Evolutionary conservation across 2,329 filamentous ascomycete genomes (phyloP), one percentile per base, ranked within the genome.

Genomic region (Penicillium sclerotigenum): DNA sequence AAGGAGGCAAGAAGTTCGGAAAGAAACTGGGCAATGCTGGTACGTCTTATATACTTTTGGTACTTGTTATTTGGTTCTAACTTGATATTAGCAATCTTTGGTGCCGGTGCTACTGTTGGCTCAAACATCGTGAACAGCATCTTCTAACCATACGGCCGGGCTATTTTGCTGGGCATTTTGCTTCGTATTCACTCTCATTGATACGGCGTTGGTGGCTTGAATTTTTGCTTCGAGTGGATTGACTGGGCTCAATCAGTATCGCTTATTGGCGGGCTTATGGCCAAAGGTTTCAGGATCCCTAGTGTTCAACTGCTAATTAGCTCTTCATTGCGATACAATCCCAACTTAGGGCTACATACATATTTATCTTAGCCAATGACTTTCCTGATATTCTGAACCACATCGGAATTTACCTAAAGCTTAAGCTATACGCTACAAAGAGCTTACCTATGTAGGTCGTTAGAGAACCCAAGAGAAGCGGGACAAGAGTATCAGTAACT

Each of bases 1-100:
- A 90, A 74, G 83, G 86, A 54, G 91, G 90, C 54, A 96, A 96
- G 86, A 97, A 97, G 79, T 89, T 97, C 75, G 92, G 93, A 64
- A 96, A 95, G 84, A 97, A 97, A 81, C 74, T 93, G 69, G 93
- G 93, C 33, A 87, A 87, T 72, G 85, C 85, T 53, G 77, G 77
- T 75, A 75, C 54, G 74, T 73, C 38, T 26, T 24, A 24, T 24
- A 11, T 41, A 14, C 41, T 6, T 26, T n/a, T 41, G 16, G n/a
- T 28, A 52, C 5, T 18, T 26, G 4, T 28, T 11, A n/a, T 34
- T 16, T n/a, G 9, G 3, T 22, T 51, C 67, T 71, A 58, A 72
- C 56, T 33, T 49, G 7, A 48, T 28, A 66, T 81, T 83, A 42
- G 91, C 91, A 28, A 91, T 97, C 64, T 96, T 96, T 68, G 93